These are phyloP conservation scores for Penicillium sp. DNA, from an alignment of 2,329 filamentous ascomycete genomes.

Conservation along the genomic window DNA sequence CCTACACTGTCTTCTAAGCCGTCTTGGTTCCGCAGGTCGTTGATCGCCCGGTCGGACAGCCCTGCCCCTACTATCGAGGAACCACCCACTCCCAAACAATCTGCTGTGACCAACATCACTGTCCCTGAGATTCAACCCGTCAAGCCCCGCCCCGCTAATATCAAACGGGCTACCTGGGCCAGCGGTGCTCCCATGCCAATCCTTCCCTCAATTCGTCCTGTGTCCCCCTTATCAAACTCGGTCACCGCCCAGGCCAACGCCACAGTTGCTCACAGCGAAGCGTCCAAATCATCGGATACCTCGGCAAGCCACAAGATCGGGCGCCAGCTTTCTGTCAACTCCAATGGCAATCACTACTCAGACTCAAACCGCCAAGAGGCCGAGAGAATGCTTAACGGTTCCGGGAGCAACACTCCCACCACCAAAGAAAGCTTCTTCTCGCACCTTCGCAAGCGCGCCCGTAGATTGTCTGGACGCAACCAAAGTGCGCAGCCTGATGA, in stretches of 20 bases:
- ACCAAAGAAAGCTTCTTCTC: slow-evolving; percentile 97
- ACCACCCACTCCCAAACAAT: slow-evolving; percentile 38
- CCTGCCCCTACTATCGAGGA: slow-evolving; percentile 59
- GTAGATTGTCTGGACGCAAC: slow-evolving; percentile 88
- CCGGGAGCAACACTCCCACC: slow-evolving; percentile 72
- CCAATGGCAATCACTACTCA: slow-evolving; percentile 88
- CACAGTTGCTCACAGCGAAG: slow-evolving; percentile 58
- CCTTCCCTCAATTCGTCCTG: slow-evolving; percentile 87
- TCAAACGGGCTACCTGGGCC: slow-evolving; percentile 91
- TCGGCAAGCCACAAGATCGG: slow-evolving; percentile 80
- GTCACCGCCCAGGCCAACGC: slow-evolving; percentile 86
- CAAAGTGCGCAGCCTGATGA: slow-evolving; percentile 83
- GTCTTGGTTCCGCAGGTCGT: slow-evolving; percentile 95
- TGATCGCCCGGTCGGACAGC: slow-evolving; percentile 77
- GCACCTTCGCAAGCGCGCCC: slow-evolving; percentile 88
- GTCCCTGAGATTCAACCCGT: slow-evolving; percentile 46
- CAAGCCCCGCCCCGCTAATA: slow-evolving; percentile 60
- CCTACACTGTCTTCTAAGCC: slow-evolving; percentile 73
- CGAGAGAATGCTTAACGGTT: slow-evolving; percentile 84
- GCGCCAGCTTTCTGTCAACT: slow-evolving; percentile 87
- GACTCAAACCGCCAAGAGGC: slow-evolving; percentile 89
- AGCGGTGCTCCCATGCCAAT: slow-evolving; percentile 92
- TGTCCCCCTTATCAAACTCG: slow-evolving; percentile 93
- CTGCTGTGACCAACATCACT: slow-evolving; percentile 46
- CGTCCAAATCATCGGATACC: slow-evolving; percentile 27